Evolutionary conservation across 2,329 filamentous ascomycete species (phyloP), one percentile per base, ranked within the genome.

Genomic region (Hypoxylon sp.): DNA sequence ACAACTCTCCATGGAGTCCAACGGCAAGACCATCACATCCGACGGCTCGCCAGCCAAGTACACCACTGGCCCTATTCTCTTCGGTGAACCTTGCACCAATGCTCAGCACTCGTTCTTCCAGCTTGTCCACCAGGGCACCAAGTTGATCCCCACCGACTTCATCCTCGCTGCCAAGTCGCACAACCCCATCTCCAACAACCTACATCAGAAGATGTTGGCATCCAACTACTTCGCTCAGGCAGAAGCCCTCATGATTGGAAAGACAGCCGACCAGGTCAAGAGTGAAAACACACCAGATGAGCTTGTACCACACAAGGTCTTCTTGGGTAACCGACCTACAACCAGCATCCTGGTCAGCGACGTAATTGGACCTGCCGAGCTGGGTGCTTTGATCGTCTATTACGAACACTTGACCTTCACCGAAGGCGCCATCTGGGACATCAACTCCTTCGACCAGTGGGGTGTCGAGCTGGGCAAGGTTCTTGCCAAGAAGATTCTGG

Each of bases 81-180:
- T 99, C 71, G 94, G 94, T 69, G 94, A 99, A 81, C 94, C 94
- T 44, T 95, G 91, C 75, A 99, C 94, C 73, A 99, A 99, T 72
- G 94, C 94, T 32, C 94, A 99, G 80, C 94, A 99, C 84, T 97
- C 94, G 55, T 99, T 99, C 87, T 99, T 96, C 88, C 94, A 99
- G 83, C 88, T 99, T 36, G 86, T 99, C 52, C 94, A 99, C 82
- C 94, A 99, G 76, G 94, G 94, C 68, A 99, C 94, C 66, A 97
- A 97, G 84, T 87, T 99, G 68, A 97, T 99, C 71, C 94, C 94
- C 11, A 88, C 93, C 64, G 94, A 99, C 77, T 99, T 99, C 80
- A 95, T 99, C 77, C 80, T 99, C 65, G 94, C 94, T 27, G 92
- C 91, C 60, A 84, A 97, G 79, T 95, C 91, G 47, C 94, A 99